A percentile compares a stretch with the other conserved stretches of the same genome.
phyloP scores from a whole-genome alignment of 352 stramenopile genomes.

The Pythium brassicae region DNA sequence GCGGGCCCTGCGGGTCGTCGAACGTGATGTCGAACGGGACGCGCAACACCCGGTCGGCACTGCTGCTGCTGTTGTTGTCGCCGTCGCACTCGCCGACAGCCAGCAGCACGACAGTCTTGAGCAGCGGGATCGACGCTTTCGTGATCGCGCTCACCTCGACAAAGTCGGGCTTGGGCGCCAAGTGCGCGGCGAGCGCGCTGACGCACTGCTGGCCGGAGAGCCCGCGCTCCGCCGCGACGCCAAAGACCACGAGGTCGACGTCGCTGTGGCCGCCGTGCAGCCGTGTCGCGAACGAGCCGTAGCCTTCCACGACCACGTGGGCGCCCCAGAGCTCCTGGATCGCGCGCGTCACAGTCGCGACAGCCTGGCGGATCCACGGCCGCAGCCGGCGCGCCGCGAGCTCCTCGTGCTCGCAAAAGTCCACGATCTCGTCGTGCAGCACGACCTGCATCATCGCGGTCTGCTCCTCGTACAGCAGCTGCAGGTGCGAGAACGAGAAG shows the following conservation, averaged over 20 bases:
- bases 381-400: slow-evolving; percentile 28
- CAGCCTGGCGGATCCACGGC: slow-evolving; percentile 45
- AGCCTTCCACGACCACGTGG: slow-evolving; percentile 47
- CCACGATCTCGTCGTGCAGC: slow-evolving; percentile 72
- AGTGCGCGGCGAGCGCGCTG: slow-evolving; percentile 20
- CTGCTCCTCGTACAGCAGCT: slow-evolving; percentile 80
- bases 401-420: slow-evolving; percentile 48
- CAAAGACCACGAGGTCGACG: slow-evolving; percentile 80
- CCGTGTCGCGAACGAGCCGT: slow-evolving; percentile 72
- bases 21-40: slow-evolving; percentile 86
- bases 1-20: slow-evolving; percentile 47
- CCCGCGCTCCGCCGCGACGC: slow-evolving; percentile 39
- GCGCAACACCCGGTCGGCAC: slow-evolving; percentile 14
- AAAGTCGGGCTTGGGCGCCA: slow-evolving; percentile 20
- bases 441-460: slow-evolving; percentile 72
- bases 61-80: not conserved
- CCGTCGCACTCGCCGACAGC: not conserved
- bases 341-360: slow-evolving; percentile 36
- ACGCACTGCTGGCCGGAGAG: slow-evolving; percentile 59
- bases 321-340: slow-evolving; percentile 49
- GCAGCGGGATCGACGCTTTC: slow-evolving; percentile 62
- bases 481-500: slow-evolving; percentile 62
- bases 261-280: slow-evolving; percentile 64
- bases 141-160: slow-evolving; percentile 69
- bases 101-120: slow-evolving; percentile 66